Base-by-base conservation (phyloP, 1,284 basidiomycete genomes). In the Boletus nobilissimus region DNA sequence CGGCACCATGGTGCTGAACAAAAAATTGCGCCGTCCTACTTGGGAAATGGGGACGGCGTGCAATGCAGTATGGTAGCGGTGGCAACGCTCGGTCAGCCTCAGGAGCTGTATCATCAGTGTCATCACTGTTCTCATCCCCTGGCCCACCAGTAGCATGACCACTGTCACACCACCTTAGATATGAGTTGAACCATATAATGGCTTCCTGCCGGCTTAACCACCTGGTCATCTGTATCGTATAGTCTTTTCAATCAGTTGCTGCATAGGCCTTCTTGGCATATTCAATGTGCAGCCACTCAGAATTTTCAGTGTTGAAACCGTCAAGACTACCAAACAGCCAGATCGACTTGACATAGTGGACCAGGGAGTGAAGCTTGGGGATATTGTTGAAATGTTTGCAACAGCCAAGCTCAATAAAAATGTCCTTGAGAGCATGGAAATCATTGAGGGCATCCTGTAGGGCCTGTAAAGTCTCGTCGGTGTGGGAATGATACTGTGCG, bases 301-400 rank as follows among this genome's bases (percentile, higher is more conserved):
- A 72, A 13, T 40, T 36, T 38, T 81, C 80, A 1, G 73, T 74
- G 54, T 81, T 78, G 24, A 77, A 76, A 24, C 76, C 69, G 54
- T 81, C 75, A 1, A 69, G 60, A 22, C 57, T 75, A 0, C 79
- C 74, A 5, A 77, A 40, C 4, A 3, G n/a, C 19, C 48, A 36
- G 40, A 81, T 81, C 3, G 60, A 51, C 1, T 74, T 39, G 3
- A 64, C 38, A 36, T 80, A 81, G 29, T 81, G 80, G 5, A 36
- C 0, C 2, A 84, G 60, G 5, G 65, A 74, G 66, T 84, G 81
- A 11, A 85, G 67, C 65, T 85, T 85, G 1, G 80, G 80, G 29
- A 85, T 79, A 73, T 72, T 72, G n/a, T n/a, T n/a, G 46, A 72
- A 72, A 16, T 72, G 62, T 0, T 38, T 8, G 9, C 26, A 5